A percentile compares a stretch with the other conserved stretches of the same genome.
These are phyloP conservation scores for Globisporangium yorkense DNA, from an alignment of 352 stramenopile genomes.

Conservation along the genomic window DNA sequence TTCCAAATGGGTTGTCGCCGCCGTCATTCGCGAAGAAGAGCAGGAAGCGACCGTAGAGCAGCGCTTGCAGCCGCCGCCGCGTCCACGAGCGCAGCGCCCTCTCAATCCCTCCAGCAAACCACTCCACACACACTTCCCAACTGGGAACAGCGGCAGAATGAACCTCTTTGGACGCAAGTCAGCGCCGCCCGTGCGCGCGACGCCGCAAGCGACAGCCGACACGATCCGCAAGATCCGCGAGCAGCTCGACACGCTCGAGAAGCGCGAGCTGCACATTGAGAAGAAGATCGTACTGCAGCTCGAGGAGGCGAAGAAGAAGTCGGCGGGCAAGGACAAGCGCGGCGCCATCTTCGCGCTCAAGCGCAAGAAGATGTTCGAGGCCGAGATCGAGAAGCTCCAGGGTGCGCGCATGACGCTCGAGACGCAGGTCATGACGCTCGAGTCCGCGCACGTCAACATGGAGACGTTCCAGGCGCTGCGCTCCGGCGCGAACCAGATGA, in stretches of 20 bases:
- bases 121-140: not conserved
- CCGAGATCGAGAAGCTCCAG: constrained; percentile 97
- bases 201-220: constrained; percentile 66
- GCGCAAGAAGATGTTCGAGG: constrained; percentile 98
- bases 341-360: constrained; percentile 97
- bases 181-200: constrained; percentile 40
- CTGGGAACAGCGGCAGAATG: constrained; percentile 26
- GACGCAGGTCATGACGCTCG: constrained; percentile 89
- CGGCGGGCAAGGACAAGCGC: constrained; percentile 95
- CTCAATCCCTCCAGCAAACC: not conserved
- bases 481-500: constrained; percentile 91
- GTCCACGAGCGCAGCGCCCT: not conserved
- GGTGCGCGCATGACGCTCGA: constrained; percentile 96
- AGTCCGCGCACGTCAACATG: constrained; percentile 93
- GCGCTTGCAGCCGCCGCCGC: not conserved
- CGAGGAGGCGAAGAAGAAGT: constrained; percentile 95
- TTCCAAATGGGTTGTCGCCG: not conserved
- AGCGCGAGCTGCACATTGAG: constrained; percentile 94
- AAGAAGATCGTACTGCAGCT: constrained; percentile 95
- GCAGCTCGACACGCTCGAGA: constrained; percentile 89
- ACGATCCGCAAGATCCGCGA: constrained; percentile 90
- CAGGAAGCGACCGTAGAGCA: not conserved
- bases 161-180: constrained; percentile 85
- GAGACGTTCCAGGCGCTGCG: constrained; percentile 95
- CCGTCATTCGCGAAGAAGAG: constrained; percentile 1